A percentile compares a stretch with the other conserved stretches of the same genome.
Conservation (phyloP, 768 basidiomycete species). For the Nidularia pulvinata region DNA sequence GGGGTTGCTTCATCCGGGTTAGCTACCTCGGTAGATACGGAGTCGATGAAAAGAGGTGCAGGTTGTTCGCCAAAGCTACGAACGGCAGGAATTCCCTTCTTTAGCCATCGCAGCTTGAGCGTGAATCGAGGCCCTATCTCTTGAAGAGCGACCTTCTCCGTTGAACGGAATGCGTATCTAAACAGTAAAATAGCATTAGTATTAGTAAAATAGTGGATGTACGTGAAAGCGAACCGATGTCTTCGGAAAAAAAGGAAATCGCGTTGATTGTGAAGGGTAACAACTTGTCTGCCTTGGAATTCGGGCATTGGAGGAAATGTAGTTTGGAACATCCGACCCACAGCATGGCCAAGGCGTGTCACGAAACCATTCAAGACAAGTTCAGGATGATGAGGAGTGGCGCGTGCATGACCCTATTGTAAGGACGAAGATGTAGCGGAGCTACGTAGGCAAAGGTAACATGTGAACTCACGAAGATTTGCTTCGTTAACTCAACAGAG, state of each 20-base stretch:
- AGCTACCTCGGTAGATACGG: conserved; percentile 30
- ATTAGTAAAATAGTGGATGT: conserved; percentile 3
- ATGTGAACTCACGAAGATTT: conserved; percentile 83
- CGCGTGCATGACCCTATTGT: conserved; percentile 83
- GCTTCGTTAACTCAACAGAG: conserved; percentile 81
- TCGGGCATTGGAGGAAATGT: conserved; percentile 94
- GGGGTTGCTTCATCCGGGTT: conserved; percentile 23
- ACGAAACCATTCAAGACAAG: conserved; percentile 94
- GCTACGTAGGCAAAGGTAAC: neutral
- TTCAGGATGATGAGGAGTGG: conserved; percentile 93
- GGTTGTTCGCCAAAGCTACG: conserved; percentile 65
- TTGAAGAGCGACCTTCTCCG: conserved; percentile 90
- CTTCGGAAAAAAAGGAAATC: conserved; percentile 98
- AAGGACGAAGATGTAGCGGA: neutral
- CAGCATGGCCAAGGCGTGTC: conserved; percentile 89
- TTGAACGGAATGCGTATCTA: conserved; percentile 91
- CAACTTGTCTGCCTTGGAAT: conserved; percentile 95
- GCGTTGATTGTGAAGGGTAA: conserved; percentile 95
- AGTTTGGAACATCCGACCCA: conserved; percentile 96
- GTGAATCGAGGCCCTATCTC: conserved; percentile 99
- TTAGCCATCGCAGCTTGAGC: conserved; percentile 86
- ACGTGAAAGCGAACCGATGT: conserved; percentile 83
- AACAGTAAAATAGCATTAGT: neutral
- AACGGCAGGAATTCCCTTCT: conserved; percentile 87
- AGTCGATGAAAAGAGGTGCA: conserved; percentile 53